These are phyloP conservation scores for Pholiota molesta DNA, from an alignment of 768 basidiomycete genomes.

Conservation along the genomic window DNA sequence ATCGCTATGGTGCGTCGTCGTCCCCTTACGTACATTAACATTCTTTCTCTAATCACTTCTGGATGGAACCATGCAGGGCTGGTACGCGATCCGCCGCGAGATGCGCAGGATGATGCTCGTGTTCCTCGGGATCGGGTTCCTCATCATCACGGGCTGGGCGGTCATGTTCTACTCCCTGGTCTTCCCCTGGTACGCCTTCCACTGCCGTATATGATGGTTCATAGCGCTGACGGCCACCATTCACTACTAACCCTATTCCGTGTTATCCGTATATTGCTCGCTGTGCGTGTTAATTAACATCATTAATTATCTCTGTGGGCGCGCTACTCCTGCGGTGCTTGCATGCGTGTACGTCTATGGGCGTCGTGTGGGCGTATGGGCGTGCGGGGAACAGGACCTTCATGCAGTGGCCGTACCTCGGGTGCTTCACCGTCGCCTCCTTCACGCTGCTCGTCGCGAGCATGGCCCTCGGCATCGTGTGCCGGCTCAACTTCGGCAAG, in stretches of 20 bases:
- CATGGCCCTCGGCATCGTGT: conserved; percentile 48
- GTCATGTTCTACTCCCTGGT: conserved; percentile 50
- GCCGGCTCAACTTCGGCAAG: conserved; percentile 54
- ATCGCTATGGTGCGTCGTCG: conserved; percentile 43
- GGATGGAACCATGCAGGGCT: conserved; percentile 46
- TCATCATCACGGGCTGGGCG: conserved; percentile 40
- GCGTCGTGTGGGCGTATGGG: background rate
- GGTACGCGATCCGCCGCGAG: conserved; percentile 54
- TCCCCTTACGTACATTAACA: background rate
- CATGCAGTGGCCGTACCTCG: conserved; percentile 52
- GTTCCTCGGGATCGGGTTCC: conserved; percentile 45
- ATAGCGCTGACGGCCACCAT: conserved; percentile 9
- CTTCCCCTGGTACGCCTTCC: conserved; percentile 41
- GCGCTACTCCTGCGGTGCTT: too few species aligned
- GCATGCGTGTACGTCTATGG: background rate
- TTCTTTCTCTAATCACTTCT: background rate
- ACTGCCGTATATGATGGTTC: background rate
- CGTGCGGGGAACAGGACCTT: conserved; percentile 39
- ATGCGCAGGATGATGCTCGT: conserved; percentile 39
- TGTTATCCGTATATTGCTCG: too few species aligned
- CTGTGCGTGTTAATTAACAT: too few species aligned
- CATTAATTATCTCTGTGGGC: background rate
- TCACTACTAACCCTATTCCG: background rate
- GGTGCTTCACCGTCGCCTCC: conserved; percentile 45
- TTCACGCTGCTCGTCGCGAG: conserved; percentile 45